phyloP scores from a whole-genome alignment of 768 basidiomycete genomes.

The Calocybe gangraenosa region DNA sequence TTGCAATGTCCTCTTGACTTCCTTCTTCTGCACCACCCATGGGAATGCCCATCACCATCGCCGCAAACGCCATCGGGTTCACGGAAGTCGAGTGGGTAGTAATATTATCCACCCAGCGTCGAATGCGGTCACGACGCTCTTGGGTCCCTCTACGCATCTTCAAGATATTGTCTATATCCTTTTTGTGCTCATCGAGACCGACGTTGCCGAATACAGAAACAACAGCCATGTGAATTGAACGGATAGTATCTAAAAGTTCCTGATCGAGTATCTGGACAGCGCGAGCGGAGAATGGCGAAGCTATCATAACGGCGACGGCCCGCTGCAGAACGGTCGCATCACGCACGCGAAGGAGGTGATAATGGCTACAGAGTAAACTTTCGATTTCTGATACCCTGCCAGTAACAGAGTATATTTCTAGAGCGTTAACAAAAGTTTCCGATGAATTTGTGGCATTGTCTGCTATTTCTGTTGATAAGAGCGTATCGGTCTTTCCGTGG shows the following conservation, averaged over 20 bases:
- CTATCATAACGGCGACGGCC: constrained; percentile 37
- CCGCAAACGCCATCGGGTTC: constrained; percentile 58
- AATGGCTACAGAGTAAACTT: constrained; percentile 39
- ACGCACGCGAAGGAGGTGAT: constrained; percentile 57
- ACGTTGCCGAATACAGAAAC: constrained; percentile 44
- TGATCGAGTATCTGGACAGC: constrained; percentile 44
- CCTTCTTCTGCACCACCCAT: constrained; percentile 27
- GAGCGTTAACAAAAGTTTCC: constrained; percentile 50
- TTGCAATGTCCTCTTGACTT: constrained; percentile 45
- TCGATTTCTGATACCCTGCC: constrained; percentile 30
- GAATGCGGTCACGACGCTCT: constrained; percentile 42
- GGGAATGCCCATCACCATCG: constrained; percentile 48
- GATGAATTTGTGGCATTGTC: constrained; percentile 43
- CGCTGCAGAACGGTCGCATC: constrained; percentile 44
- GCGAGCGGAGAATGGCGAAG: constrained; percentile 21
- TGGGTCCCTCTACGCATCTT: constrained; percentile 33
- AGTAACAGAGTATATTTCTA: constrained; percentile 45
- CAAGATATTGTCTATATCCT: constrained; percentile 42
- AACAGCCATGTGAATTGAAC: constrained; percentile 39
- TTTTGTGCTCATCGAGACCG: constrained; percentile 32
- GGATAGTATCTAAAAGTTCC: constrained; percentile 46
- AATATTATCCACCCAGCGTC: constrained; percentile 49
- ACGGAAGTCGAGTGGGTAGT: constrained; percentile 32
- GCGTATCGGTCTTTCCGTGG: constrained; percentile 25
- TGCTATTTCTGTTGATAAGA: constrained; percentile 29